Conservation (phyloP, 176 grass and related monocot genomes). For the Musa troglodytarum region DNA sequence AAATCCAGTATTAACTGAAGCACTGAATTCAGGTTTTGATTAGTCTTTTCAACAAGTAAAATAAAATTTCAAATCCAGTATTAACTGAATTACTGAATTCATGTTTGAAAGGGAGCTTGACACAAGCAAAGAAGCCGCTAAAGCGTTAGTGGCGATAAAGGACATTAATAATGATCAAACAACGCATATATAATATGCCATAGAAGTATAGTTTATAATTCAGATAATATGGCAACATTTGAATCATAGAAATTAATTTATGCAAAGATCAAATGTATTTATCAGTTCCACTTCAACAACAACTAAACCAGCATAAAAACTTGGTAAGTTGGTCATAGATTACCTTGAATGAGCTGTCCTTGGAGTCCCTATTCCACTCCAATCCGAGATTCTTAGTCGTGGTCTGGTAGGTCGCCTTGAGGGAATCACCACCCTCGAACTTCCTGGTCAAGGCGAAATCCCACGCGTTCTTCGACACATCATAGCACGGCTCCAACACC, state of each 20-base stretch:
- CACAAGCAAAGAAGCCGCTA: too few species aligned
- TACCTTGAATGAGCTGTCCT: conserved; percentile 65
- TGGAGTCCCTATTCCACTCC: conserved; percentile 69
- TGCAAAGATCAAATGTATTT: background rate
- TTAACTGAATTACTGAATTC: too few species aligned
- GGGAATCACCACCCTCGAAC: conserved; percentile 41
- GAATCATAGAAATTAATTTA: background rate
- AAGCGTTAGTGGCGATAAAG: too few species aligned
- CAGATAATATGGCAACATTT: background rate
- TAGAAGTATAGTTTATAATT: background rate
- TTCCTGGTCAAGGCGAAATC: conserved; percentile 68
- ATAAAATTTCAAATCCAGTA: too few species aligned
- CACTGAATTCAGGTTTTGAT: too few species aligned
- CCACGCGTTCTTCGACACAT: conserved; percentile 65
- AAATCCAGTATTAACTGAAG: too few species aligned
- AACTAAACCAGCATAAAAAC: background rate
- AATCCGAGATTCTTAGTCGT: conserved; percentile 64
- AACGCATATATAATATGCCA: background rate
- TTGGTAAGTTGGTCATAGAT: background rate
- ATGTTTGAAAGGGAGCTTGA: too few species aligned
- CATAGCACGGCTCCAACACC: conserved; percentile 72
- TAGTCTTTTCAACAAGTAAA: too few species aligned
- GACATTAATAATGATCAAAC: background rate
- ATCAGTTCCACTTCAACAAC: background rate
- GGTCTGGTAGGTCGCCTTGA: conserved; percentile 69